Percentiles rank a stretch among this genome's conserved stretches.
These are phyloP conservation scores for Fusarium nurragi DNA, from an alignment of 2,329 filamentous ascomycete genomes.

Conservation along the genomic window DNA sequence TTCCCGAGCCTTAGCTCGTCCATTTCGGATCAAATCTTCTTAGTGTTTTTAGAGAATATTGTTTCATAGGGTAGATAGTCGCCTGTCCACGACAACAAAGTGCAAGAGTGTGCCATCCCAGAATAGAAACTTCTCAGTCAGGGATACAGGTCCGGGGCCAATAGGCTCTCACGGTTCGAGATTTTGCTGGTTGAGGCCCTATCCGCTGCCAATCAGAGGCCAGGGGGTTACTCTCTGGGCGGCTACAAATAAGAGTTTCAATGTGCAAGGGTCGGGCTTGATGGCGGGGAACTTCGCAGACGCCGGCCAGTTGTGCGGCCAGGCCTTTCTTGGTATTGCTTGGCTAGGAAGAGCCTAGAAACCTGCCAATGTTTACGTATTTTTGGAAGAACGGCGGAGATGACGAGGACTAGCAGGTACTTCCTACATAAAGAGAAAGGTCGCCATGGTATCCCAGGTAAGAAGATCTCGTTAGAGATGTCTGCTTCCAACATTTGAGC, in stretches of 20 bases:
- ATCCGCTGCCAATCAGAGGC: slow-evolving; percentile 1
- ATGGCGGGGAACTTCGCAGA: slow-evolving; percentile 10
- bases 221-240: background rate
- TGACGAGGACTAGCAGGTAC: too few species aligned
- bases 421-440: too few species aligned
- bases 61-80: slow-evolving; percentile 25
- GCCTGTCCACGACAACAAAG: background rate
- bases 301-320: slow-evolving; percentile 35
- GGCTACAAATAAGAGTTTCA: background rate
- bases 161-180: background rate
- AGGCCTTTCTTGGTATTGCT: background rate
- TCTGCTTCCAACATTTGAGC: background rate
- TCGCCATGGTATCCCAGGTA: background rate
- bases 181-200: background rate
- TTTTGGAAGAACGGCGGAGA: background rate
- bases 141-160: background rate
- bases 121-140: slow-evolving; percentile 9
- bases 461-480: background rate
- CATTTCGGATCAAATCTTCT: slow-evolving; percentile 6
- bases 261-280: background rate
- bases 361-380: background rate
- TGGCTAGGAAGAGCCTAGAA: too few species aligned
- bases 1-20: background rate
- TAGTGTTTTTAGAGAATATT: background rate
- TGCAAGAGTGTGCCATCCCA: slow-evolving; percentile 1